Evolutionary conservation across 495 filamentous ascomycete genomes (phyloP), one percentile per base, ranked within the genome.

Genomic region (Neurospora sp.): DNA sequence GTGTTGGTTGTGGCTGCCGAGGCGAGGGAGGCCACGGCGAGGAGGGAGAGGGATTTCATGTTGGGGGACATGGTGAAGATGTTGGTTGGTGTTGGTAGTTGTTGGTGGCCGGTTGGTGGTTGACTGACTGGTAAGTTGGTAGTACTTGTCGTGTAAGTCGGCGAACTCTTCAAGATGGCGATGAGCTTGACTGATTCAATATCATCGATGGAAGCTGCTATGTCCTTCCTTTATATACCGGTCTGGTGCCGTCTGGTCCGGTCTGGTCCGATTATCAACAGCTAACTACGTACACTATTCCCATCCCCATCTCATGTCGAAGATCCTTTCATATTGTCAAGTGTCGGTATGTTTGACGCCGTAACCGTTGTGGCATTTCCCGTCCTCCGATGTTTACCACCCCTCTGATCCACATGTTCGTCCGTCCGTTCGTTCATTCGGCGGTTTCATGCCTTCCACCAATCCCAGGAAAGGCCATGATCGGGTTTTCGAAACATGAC

Each of bases 1-100:
- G 78, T 80, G 77, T 80, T 80, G 38, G 77, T 79, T 1, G 75
- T 74, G 24, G 70, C 71, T 19, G 75, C 71, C 0, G 76, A 73
- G 71, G 73, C 70, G 13, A 80, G 19, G 11, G 73, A 69, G 11
- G 69, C 71, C 3, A 71, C 45, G 21, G 76, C 72, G 21, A 77
- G 39, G 19, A 76, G 48, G 28, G 54, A 62, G 28, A 71, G n/a
- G 54, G 71, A 36, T 11, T 77, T 48, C 42, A 74, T 73, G 39
- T n/a, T 75, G 66, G 4, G 28, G 15, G 59, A 70, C 69, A 69
- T 75, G 4, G 6, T 73, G 38, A 19, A 8, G 3, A 8, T 45
- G 42, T 45, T 54, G 40, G 40, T 45, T 45, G 45, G 21, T 43
- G 19, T 43, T 48, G n/a, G n/a, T 48, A 5, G 43, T 48, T 48